These are phyloP conservation scores for Fomitiporia mediterranea DNA, from an alignment of 1,284 basidiomycete genomes.

Conservation along the genomic window DNA sequence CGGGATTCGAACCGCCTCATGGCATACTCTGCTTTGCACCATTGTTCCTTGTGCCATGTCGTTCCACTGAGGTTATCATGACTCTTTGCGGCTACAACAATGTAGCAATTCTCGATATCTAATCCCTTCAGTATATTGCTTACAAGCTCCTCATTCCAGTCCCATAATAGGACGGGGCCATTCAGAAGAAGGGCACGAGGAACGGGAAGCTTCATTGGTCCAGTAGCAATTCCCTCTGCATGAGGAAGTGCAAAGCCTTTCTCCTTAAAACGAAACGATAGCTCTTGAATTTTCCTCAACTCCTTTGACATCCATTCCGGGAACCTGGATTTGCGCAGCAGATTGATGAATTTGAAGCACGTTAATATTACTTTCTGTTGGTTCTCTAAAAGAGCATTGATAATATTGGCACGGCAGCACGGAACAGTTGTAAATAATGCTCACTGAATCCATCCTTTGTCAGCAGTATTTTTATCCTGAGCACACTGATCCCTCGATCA, in stretches of 20 bases:
- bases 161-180: conserved; percentile 69
- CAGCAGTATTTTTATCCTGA: conserved; percentile 80
- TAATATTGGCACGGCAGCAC: conserved; percentile 9
- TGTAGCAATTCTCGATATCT: no score
- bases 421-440: conserved; percentile 33
- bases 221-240: conserved; percentile 72
- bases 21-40: conserved; percentile 80
- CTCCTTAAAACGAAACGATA: conserved; percentile 86
- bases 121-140: no score
- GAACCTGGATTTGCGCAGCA: no score
- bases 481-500: conserved; percentile 83
- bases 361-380: neutral
- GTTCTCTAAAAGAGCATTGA: conserved; percentile 4
- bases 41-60: no score
- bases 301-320: conserved; percentile 55
- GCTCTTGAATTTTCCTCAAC: conserved; percentile 66
- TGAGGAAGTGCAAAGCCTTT: conserved; percentile 79
- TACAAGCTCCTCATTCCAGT: conserved; percentile 43
- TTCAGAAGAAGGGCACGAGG: conserved; percentile 79
- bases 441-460: conserved; percentile 85
- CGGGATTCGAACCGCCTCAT: conserved; percentile 35
- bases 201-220: conserved; percentile 74
- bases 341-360: conserved; percentile 39
- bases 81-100: conserved; percentile 33
- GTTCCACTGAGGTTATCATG: conserved; percentile 50